Evolutionary conservation across 495 filamentous ascomycete genomes (phyloP).

Genomic region (Penicillium bialowiezense): DNA sequence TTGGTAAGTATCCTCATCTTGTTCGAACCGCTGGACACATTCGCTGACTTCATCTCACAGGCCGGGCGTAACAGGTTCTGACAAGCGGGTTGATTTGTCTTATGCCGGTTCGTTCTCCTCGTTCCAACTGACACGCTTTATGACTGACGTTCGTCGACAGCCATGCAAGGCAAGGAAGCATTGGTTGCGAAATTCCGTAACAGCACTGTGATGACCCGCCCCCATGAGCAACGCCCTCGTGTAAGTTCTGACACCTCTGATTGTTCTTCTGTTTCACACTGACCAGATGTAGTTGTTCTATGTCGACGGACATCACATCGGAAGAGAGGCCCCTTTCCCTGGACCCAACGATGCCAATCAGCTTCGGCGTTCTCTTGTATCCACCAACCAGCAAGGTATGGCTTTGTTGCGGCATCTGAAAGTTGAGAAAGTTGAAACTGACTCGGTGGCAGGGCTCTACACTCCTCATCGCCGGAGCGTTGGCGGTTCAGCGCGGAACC

Average conservation of each 20-base stretch:
- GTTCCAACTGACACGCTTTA: conserved; percentile 8
- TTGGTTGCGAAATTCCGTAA: conserved; percentile 94
- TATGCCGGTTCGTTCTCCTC: conserved; percentile 73
- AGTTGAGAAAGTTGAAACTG: not conserved
- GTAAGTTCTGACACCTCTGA: conserved; percentile 36
- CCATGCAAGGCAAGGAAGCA: conserved; percentile 87
- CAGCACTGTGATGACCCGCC: conserved; percentile 89
- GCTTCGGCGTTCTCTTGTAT: conserved; percentile 2
- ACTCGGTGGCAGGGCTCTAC: conserved; percentile 1
- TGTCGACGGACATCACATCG: conserved; percentile 14
- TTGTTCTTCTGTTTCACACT: conserved; percentile 3
- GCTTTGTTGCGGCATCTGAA: not conserved
- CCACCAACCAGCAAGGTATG: conserved; percentile 6
- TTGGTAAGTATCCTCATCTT: conserved; percentile 49
- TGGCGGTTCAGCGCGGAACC: no score
- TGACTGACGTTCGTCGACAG: conserved; percentile 39
- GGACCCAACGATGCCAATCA: conserved; percentile 10
- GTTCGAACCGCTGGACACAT: not conserved
- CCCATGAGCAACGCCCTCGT: conserved; percentile 78
- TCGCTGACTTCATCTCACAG: conserved; percentile 27
- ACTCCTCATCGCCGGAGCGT: not conserved
- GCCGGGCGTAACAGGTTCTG: conserved; percentile 63
- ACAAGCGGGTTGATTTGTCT: conserved; percentile 85
- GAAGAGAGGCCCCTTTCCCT: conserved; percentile 12
- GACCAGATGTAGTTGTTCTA: conserved; percentile 42